Evolutionary conservation across 345 rosid species (phyloP).

Genomic region (Gossypium mustelinum): DNA sequence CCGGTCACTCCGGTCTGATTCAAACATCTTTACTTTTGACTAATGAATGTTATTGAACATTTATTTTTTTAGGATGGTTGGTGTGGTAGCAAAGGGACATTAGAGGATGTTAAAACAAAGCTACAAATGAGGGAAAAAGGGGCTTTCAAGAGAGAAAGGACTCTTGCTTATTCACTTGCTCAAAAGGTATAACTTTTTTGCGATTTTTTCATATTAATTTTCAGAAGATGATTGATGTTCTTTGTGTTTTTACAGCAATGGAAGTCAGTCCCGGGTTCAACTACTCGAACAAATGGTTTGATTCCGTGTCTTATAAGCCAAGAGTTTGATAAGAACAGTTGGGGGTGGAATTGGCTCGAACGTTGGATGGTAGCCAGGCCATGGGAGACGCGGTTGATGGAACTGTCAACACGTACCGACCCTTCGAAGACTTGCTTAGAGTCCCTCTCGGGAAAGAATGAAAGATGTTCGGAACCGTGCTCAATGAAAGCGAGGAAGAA

Average conservation of each 20-base stretch:
- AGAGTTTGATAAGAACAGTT: constrained; percentile 65
- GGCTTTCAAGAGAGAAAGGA: constrained; percentile 86
- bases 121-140: constrained; percentile 87
- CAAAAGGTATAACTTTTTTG: constrained; percentile 54
- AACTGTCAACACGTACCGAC: constrained; percentile 38
- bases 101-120: constrained; percentile 63
- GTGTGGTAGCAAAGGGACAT: constrained; percentile 94
- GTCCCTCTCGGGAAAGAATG: constrained; percentile 23
- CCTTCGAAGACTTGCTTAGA: constrained; percentile 27
- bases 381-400: constrained; percentile 91
- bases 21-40: too few relatives aligned
- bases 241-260: constrained; percentile 48
- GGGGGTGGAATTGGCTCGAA: constrained; percentile 99
- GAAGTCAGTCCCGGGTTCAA: constrained; percentile 46
- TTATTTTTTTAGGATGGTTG: constrained; percentile 65
- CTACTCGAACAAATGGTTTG: constrained; percentile 25
- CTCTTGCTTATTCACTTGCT: constrained; percentile 80
- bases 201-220: not conserved
- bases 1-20: too few relatives aligned
- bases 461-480: constrained; percentile 46
- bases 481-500: constrained; percentile 56
- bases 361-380: constrained; percentile 99
- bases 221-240: not conserved
- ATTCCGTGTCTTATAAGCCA: constrained; percentile 40
- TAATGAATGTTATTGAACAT: too few relatives aligned